Base-by-base conservation (phyloP, 345 rosid genomes). In the Camelina laxa region DNA sequence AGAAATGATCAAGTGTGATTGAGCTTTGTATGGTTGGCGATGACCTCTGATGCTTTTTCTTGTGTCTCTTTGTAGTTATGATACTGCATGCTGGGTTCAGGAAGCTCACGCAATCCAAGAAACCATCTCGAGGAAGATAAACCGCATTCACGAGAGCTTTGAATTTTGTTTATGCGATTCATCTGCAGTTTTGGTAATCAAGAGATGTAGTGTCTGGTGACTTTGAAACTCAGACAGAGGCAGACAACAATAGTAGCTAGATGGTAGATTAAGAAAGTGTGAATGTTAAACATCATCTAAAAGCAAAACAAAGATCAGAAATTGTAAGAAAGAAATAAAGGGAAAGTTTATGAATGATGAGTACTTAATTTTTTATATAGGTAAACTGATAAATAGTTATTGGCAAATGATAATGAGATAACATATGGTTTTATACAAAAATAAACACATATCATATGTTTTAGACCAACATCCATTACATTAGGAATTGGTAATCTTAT, bases 71-170 rank as follows among this genome's bases (percentile, higher is more conserved):
- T 77, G 75, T 75, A 95, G 97, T 83, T 47, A 84, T 85, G 88
- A 70, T 95, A 65, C 73, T 86, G 82, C 99, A 95, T 72, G 92
- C 96, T 20, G 86, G 93, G 27, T 87, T 88, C 57, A 86, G 96
- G 65, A 92, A 90, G 82, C 87, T 92, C 71, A 80, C 92, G 21
- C 85, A 88, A 6, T 57, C 77, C 33, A 85, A 82, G 84, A 91
- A 83, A 73, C 86, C 84, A 58, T 59, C 83, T 66, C 82, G 77
- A 53, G 67, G 80, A 20, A 81, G 84, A 72, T 78, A 57, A 58
- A 49, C 15, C 41, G 30, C 27, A 75, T 38, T 48, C 38, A 5
- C 41, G 27, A 38, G 60, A 51, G 39, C 30, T 60, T 27, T 49
- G 67, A 24, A 11, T 49, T 75, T 50, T 55, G 70, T 9, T 27